Conservation (phyloP, 1,284 basidiomycete species). For the Melampsora larici-populina region DNA sequence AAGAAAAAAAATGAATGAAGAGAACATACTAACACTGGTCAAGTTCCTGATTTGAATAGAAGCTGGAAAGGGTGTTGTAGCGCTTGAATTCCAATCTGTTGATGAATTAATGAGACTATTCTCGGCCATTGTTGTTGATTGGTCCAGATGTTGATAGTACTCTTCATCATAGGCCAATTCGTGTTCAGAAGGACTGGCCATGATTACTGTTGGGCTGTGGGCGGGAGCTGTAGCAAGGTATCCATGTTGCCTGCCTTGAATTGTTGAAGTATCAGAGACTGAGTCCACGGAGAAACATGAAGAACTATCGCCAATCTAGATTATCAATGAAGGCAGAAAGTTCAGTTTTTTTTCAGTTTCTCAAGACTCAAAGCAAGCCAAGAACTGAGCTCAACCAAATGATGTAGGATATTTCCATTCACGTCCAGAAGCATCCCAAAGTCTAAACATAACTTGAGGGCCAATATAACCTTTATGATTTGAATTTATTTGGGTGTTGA, state of each 20-base stretch:
- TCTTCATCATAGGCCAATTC: constrained; percentile 33
- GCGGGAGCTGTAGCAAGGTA: background rate
- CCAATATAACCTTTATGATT: constrained; percentile 12
- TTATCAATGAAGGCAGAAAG: background rate
- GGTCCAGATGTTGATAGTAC: constrained; percentile 7
- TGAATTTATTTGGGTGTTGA: background rate
- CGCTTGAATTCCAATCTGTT: background rate
- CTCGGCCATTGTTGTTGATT: constrained; percentile 6
- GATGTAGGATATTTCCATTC: background rate
- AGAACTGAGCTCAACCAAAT: constrained; percentile 12
- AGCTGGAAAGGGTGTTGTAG: too few relatives aligned
- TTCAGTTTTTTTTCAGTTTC: background rate
- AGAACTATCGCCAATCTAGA: background rate
- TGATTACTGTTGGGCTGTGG: background rate
- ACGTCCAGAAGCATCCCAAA: constrained; percentile 34
- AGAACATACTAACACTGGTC: constrained; percentile 16
- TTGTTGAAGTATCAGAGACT: background rate
- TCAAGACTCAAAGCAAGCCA: background rate
- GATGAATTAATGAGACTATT: background rate
- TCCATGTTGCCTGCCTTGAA: background rate
- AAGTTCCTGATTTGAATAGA: constrained; percentile 31
- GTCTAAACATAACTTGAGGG: constrained; percentile 15
- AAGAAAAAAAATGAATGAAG: background rate
- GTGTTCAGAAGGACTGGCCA: constrained; percentile 27
- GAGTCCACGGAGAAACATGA: constrained; percentile 1